These are phyloP conservation scores for Papilionanthe hybrid DNA, from an alignment of 116 monocot genomes.

Conservation along the genomic window DNA sequence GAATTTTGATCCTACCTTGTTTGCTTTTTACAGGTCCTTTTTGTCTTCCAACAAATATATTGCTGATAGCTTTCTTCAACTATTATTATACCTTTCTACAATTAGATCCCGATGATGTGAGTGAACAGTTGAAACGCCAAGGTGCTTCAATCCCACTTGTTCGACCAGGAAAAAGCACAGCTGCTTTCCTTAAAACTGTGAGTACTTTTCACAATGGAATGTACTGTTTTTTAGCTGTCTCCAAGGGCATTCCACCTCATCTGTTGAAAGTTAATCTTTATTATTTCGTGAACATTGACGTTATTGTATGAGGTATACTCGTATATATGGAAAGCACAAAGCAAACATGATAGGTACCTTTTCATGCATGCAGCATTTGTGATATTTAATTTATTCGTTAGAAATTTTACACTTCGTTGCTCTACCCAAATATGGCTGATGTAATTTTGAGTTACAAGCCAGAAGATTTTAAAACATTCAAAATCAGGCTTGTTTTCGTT, in stretches of 20 bases:
- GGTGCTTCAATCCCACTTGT: slow-evolving; percentile 99
- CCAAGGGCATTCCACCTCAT: not conserved
- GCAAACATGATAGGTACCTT: not conserved
- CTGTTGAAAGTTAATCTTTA: not conserved
- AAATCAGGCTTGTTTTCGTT: not conserved
- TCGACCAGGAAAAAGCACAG: slow-evolving; percentile 92
- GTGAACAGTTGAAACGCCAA: slow-evolving; percentile 95
- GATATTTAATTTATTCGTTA: not conserved
- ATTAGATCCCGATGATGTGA: slow-evolving; percentile 98
- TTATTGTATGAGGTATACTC: not conserved
- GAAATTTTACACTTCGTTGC: not conserved
- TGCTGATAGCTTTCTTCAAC: slow-evolving; percentile 97
- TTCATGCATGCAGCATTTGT: not conserved
- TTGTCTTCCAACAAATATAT: slow-evolving; percentile 88
- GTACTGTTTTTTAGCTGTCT: not conserved
- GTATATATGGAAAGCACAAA: not conserved
- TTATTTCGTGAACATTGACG: not conserved
- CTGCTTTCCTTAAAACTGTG: slow-evolving; percentile 87
- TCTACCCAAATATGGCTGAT: not conserved
- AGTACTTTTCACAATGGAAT: slow-evolving; percentile 12
- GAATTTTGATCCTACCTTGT: not conserved
- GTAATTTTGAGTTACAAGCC: not conserved
- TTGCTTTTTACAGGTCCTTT: slow-evolving; percentile 52
- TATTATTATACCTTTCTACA: slow-evolving; percentile 99
- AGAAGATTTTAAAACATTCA: not conserved